Evolutionary conservation across 202 grass and related monocot genomes (phyloP).

Genomic region (Panicum virgatum): DNA sequence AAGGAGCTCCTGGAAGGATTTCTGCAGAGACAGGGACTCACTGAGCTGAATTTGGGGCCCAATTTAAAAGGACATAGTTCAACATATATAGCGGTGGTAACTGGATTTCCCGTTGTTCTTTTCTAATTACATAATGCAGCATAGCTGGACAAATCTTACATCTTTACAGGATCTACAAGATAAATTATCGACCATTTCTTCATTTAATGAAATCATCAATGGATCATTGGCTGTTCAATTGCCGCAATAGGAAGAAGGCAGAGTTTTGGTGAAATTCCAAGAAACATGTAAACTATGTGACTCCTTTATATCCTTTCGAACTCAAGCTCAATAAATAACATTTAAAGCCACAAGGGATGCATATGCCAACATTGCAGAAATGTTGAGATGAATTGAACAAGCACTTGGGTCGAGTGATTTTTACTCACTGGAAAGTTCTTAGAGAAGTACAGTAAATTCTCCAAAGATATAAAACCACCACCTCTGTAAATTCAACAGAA

Average conservation of each 20-base stretch:
- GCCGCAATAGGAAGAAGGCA: background rate
- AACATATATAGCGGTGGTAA: background rate
- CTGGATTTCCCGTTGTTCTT: background rate
- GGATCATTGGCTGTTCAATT: conserved; percentile 23
- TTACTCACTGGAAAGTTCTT: conserved; percentile 80
- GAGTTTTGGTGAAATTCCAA: background rate
- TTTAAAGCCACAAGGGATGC: background rate
- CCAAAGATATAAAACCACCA: conserved; percentile 98
- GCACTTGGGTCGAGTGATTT: conserved; percentile 11
- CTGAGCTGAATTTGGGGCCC: conserved; percentile 16
- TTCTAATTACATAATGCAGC: background rate
- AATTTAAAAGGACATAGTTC: background rate
- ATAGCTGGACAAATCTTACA: background rate
- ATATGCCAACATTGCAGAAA: background rate
- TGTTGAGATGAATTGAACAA: background rate
- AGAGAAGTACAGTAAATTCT: conserved; percentile 92
- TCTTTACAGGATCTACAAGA: conserved; percentile 14
- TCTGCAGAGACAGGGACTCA: conserved; percentile 49
- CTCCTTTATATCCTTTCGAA: background rate
- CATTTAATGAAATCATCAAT: background rate
- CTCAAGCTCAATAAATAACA: conserved; percentile 5
- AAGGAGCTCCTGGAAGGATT: conserved; percentile 96
- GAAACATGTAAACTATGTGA: background rate
- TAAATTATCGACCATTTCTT: background rate
- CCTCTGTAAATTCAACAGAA: conserved; percentile 62